Evolutionary conservation across 2,329 filamentous ascomycete species (phyloP).

Genomic region (Madurella mycetomatis): DNA sequence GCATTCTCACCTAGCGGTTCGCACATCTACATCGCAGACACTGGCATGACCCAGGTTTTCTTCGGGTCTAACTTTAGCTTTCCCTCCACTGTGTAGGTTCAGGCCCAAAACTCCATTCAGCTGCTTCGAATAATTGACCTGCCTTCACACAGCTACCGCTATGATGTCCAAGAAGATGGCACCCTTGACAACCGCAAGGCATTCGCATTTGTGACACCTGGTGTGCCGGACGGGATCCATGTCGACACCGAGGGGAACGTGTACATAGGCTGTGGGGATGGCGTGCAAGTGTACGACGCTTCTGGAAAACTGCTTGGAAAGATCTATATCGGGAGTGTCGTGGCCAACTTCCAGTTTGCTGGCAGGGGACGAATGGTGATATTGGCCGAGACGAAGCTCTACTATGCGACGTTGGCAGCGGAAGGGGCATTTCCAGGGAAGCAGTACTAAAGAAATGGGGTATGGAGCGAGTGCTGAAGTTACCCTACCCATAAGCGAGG

Average conservation of each 20-base stretch:
- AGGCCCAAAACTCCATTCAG: constrained; percentile 31
- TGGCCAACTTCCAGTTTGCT: constrained; percentile 48
- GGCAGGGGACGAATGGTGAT: constrained; percentile 40
- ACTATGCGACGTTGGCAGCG: constrained; percentile 34
- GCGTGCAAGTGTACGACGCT: constrained; percentile 47
- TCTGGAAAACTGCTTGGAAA: constrained; percentile 51
- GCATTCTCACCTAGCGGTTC: constrained; percentile 52
- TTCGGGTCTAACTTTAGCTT: constrained; percentile 38
- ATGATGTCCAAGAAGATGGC: constrained; percentile 41
- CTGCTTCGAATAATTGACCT: background rate
- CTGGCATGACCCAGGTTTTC: constrained; percentile 44
- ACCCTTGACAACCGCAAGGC: constrained; percentile 45
- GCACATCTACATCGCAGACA: constrained; percentile 54
- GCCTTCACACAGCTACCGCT: constrained; percentile 38
- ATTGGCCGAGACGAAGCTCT: constrained; percentile 38
- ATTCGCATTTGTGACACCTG: constrained; percentile 52
- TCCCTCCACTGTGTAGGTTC: constrained; percentile 45
- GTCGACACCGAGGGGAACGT: constrained; percentile 52
- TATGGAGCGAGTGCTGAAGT: too few species aligned
- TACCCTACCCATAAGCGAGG: too few species aligned
- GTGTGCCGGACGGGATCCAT: constrained; percentile 56
- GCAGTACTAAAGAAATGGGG: constrained; percentile 7
- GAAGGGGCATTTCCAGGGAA: constrained; percentile 21
- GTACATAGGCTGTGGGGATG: constrained; percentile 49
- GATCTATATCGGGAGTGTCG: constrained; percentile 46